phyloP scores from a whole-genome alignment of 495 filamentous ascomycete genomes.

The Hypoxylon cercidicola region DNA sequence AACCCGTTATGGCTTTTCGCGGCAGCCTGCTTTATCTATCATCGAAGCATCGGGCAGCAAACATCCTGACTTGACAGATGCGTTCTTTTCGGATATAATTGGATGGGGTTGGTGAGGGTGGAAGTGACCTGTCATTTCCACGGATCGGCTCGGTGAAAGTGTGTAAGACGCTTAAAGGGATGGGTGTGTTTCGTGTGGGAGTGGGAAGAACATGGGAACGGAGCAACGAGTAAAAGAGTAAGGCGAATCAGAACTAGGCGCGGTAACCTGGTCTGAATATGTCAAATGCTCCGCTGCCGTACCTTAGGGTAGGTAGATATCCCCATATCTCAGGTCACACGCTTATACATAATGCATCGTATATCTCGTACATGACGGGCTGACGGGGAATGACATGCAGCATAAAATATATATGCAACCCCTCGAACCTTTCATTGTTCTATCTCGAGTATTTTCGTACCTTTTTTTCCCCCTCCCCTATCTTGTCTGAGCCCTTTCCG shows the following conservation, averaged over 20 bases:
- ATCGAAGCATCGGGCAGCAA: conserved; percentile 9
- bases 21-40: conserved; percentile 10
- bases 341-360: not conserved
- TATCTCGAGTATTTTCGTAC: conserved; percentile 6
- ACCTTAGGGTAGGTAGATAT: conserved; percentile 1
- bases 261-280: conserved; percentile 1
- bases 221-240: not conserved
- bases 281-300: conserved; percentile 2
- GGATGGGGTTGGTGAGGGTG: conserved; percentile 3
- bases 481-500: not conserved
- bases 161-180: not conserved
- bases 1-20: conserved; percentile 5
- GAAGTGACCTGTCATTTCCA: conserved; percentile 29
- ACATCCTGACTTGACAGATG: conserved; percentile 8
- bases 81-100: conserved; percentile 6
- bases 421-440: not conserved
- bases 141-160: conserved; percentile 7
- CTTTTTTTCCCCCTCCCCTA: not conserved
- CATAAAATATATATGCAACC: not conserved
- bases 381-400: conserved; percentile 38
- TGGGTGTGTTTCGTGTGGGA: not conserved
- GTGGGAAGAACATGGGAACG: not conserved
- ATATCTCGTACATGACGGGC: conserved; percentile 22
- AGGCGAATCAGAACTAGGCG: too few relatives aligned
- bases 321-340: conserved; percentile 28